Evolutionary conservation across 495 filamentous ascomycete genomes (phyloP), one percentile per base, ranked within the genome.

Genomic region (Pyronema domesticum): DNA sequence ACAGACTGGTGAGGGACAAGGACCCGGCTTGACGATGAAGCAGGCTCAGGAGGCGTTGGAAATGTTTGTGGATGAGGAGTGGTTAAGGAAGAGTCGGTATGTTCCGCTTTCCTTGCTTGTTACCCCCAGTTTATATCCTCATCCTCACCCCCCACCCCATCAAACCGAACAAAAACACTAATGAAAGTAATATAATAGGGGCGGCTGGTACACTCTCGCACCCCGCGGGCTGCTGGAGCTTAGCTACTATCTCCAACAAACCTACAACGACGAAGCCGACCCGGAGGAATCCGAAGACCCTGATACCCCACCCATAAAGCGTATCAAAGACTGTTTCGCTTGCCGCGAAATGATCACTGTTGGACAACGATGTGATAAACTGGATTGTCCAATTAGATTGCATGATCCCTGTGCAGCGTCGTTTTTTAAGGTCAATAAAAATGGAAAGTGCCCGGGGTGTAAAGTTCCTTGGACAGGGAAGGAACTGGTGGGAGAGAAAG

Each of bases 301-400:
- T 66, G 65, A 18, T 69, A 66, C 0, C 69, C 63, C 43, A 60
- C 57, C 49, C 13, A 57, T 62, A 10, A 57, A 83, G 59, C 76
- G 75, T 56, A 83, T 98, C 65, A 94, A 91, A 76, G 77, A 80
- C 55, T 98, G 91, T 68, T 75, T 80, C 65, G 86, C 83, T 1
- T 98, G 91, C 67, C 85, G 78, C 68, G 88, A 95, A 67, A 83
- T 96, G 54, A 76, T 95, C 54, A 96, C 88, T 7, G 70, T 85
- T 57, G 89, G 89, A 5, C 81, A 89, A 74, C 77, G 89, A 17
- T 96, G 89, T 67, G 67, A 71, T 5, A 75, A 84, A 37, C 68
- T 72, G 14, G 72, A 78, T 15, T 96, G 89, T 62, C 62, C 57
- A 11, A 73, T 80, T 3, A 72, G 89, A 15, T 66, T 95, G 15